Evolutionary conservation across 805 yeast genomes (phyloP), one percentile per base, ranked within the genome.

Genomic region (Blastobotrys terrestris): DNA sequence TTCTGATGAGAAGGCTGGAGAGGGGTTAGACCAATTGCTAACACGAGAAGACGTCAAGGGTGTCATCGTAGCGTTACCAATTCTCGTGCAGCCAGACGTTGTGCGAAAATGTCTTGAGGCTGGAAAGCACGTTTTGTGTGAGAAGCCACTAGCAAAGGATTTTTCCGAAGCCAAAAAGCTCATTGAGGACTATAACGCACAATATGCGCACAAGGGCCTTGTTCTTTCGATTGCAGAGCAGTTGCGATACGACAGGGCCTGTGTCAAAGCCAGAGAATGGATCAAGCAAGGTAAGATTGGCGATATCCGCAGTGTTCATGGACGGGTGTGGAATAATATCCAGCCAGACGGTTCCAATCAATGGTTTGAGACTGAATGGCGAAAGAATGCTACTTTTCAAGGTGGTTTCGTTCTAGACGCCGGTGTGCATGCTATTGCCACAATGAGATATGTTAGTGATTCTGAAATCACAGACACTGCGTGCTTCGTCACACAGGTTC

Each of bases 51-150:
- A 60, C 46, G 35, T 62, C 41, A 58, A 62, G 44, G 64, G 62
- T 15, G 66, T 62, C 16, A 50, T 60, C 35, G 51, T 62, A 14
- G 64, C 61, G 5, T 51, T 62, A 22, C 66, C 66, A 13, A 61
- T 61, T 19, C 49, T 31, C 15, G 26, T 58, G 40, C 64, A 61
- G 53, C 58, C 66, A 8, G 54, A 51, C 3, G 55, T 60, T 39
- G 53, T 63, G 26, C 41, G 49, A 46, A 50, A 51, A 52, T 59
- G 61, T 3, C 49, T 63, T 14, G 19, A 49, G 11, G 60, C 62
- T 21, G 66, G 66, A n/a, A 62, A 62, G 52, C 66, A 62, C 48
- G 64, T 62, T 26, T 51, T 62, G 20, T 57, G 59, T 48, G 66
- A 62, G 53, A 62, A 62, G 54, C 66, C 66, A 4, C 47, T 62